A percentile compares a stretch with the other conserved stretches of the same genome.
Conservation (phyloP, 495 filamentous ascomycete genomes). For the Tirmania nivea region DNA sequence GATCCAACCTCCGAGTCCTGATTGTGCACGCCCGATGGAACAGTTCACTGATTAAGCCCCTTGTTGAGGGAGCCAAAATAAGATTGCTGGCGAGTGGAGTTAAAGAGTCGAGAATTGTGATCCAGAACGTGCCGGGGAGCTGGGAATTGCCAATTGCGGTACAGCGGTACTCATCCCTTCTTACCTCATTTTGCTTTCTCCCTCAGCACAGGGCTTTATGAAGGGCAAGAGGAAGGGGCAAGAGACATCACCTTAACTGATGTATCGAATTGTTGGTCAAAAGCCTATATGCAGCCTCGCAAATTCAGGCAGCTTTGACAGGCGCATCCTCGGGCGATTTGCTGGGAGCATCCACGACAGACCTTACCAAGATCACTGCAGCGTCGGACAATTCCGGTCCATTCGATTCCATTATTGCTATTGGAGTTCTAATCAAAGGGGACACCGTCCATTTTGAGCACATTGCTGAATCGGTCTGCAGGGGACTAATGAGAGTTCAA, state of each 20-base stretch:
- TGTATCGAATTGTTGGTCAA: conserved; percentile 2
- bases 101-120: conserved; percentile 62
- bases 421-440: conserved; percentile 92
- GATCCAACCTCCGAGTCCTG: conserved; percentile 66
- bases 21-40: conserved; percentile 97
- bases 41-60: conserved; percentile 47
- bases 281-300: conserved; percentile 69
- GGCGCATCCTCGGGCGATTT: conserved; percentile 49
- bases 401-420: conserved; percentile 85
- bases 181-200: background rate
- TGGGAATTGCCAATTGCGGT: conserved; percentile 84
- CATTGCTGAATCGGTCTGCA: conserved; percentile 72
- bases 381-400: conserved; percentile 29
- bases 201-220: background rate
- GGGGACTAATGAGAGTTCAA: conserved; percentile 85
- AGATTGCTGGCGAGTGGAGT: conserved; percentile 50
- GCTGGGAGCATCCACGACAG: conserved; percentile 32
- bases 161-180: conserved; percentile 37
- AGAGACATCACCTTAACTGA: background rate
- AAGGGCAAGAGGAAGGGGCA: background rate
- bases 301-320: conserved; percentile 52
- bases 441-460: conserved; percentile 99
- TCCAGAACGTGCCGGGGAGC: conserved; percentile 75
- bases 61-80: conserved; percentile 51
- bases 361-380: conserved; percentile 16